These are phyloP conservation scores for Wilcoxina mikolae DNA, from an alignment of 495 filamentous ascomycete species.

Conservation along the genomic window DNA sequence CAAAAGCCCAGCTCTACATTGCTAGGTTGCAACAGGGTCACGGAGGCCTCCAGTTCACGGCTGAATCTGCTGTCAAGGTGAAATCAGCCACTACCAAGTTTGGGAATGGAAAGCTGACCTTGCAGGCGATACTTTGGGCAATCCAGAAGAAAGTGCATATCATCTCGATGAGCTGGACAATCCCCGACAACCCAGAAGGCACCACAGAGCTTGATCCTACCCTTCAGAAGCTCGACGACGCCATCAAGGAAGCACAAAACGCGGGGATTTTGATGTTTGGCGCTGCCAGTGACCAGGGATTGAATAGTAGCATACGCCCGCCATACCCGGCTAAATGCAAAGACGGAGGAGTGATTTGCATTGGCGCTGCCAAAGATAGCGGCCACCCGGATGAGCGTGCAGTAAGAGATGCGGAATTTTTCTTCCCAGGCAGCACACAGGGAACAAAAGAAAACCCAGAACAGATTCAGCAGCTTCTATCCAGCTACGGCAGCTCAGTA, in stretches of 20 bases:
- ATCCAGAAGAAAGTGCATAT: slow-evolving; percentile 22
- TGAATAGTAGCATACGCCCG: not conserved
- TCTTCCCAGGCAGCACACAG: not conserved
- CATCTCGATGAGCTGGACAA: slow-evolving; percentile 30
- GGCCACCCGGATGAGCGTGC: not conserved
- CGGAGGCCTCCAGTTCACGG: slow-evolving; percentile 1
- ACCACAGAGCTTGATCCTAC: too few relatives aligned
- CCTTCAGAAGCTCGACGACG: slow-evolving; percentile 10
- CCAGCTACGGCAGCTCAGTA: not conserved
- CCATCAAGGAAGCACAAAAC: slow-evolving; percentile 14
- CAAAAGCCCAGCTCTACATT: slow-evolving; percentile 29
- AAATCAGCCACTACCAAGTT: not conserved
- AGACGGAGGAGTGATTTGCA: not conserved
- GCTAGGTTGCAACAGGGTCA: slow-evolving; percentile 29
- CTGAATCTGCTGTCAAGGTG: slow-evolving; percentile 13
- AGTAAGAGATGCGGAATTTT: not conserved
- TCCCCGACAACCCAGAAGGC: slow-evolving; percentile 7
- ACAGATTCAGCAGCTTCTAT: not conserved
- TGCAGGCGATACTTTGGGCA: slow-evolving; percentile 23
- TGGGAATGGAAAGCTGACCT: not conserved
- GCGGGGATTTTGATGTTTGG: slow-evolving; percentile 27
- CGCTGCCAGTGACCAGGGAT: slow-evolving; percentile 22
- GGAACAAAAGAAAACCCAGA: not conserved
- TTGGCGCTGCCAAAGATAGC: not conserved
- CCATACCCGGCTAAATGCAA: slow-evolving; percentile 1